Evolutionary conservation across 768 basidiomycete species (phyloP).

Genomic region (Lentinula sp.): DNA sequence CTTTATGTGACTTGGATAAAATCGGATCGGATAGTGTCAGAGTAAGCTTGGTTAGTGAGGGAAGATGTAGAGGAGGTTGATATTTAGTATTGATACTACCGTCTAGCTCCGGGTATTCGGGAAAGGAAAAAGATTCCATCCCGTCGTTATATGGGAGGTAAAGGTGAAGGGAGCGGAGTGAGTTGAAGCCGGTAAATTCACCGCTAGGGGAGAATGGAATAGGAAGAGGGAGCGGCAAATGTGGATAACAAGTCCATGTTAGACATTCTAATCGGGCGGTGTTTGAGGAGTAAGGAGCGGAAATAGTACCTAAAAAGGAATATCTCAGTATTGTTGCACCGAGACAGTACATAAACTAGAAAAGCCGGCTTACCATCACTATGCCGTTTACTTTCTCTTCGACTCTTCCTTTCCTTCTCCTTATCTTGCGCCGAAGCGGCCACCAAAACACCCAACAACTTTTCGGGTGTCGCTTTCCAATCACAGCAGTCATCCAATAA

Average conservation of each 20-base stretch:
- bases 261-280: background rate
- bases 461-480: background rate
- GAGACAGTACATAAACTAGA: background rate
- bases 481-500: background rate
- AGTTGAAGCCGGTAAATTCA: background rate
- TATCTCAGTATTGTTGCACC: background rate
- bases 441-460: background rate
- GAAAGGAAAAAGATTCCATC: background rate
- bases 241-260: background rate
- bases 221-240: background rate
- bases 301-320: background rate
- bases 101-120: background rate
- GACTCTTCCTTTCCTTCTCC: background rate
- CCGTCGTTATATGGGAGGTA: background rate
- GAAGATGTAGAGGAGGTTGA: background rate
- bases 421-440: background rate
- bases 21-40: conserved; percentile 1
- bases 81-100: background rate
- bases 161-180: background rate
- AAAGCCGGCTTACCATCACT: background rate
- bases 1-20: background rate
- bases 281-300: background rate
- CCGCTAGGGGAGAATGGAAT: background rate
- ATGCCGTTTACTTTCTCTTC: background rate
- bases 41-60: background rate